phyloP scores from a whole-genome alignment of 2,329 filamentous ascomycete genomes.

The Colletotrichum sp. region DNA sequence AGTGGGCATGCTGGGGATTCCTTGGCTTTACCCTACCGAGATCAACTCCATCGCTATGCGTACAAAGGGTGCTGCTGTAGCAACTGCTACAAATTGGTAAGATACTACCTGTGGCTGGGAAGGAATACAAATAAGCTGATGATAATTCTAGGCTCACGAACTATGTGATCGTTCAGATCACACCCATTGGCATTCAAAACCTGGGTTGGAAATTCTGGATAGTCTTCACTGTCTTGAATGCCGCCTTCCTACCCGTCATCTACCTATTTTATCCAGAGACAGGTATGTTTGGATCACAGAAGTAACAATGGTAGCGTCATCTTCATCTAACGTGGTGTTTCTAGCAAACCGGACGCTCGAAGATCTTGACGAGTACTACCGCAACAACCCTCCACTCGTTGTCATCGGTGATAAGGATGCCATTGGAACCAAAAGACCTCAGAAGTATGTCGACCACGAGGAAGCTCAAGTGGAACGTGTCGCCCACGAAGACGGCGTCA shows the following conservation, averaged over 20 bases:
- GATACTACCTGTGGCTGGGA: background rate
- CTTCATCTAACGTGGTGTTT: background rate
- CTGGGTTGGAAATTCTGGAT: background rate
- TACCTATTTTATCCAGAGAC: background rate
- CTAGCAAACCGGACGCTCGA: background rate
- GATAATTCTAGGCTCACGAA: background rate
- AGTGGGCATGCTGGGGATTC: conserved; percentile 38
- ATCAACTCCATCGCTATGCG: conserved; percentile 43
- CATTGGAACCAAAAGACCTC: background rate
- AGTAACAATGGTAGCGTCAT: background rate
- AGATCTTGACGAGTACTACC: background rate
- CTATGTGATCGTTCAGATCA: background rate
- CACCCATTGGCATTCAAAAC: background rate
- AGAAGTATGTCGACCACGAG: background rate
- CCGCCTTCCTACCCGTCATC: background rate
- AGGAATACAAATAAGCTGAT: background rate
- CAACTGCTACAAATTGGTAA: background rate
- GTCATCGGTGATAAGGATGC: background rate
- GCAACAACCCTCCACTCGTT: background rate
- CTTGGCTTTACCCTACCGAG: conserved; percentile 40
- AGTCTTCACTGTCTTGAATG: background rate
- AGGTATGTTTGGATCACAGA: background rate
- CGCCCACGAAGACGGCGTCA: background rate
- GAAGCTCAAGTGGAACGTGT: background rate
- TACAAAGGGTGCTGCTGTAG: conserved; percentile 39